Conservation (phyloP, 2,329 filamentous ascomycete genomes). For the Amylocarpus encephaloides region DNA sequence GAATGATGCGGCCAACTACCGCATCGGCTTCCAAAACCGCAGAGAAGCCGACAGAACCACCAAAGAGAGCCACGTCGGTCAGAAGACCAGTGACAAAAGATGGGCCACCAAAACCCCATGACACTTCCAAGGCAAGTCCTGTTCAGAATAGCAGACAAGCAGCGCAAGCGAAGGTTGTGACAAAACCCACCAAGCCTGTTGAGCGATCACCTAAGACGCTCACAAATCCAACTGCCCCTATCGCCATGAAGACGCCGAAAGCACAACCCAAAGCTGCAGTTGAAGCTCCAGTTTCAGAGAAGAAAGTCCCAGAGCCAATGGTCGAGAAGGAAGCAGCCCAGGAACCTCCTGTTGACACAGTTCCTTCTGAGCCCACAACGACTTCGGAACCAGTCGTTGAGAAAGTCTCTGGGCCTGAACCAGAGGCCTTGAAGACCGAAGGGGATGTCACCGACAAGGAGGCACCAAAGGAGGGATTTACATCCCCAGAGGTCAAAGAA, state of each 20-base stretch:
- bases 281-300: slow-evolving; percentile 2
- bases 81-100: slow-evolving; percentile 25
- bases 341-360: neutral
- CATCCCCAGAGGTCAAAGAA: slow-evolving; percentile 20
- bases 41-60: slow-evolving; percentile 52
- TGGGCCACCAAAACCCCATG: slow-evolving; percentile 17
- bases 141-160: slow-evolving; percentile 12
- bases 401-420: slow-evolving; percentile 11
- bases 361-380: slow-evolving; percentile 4
- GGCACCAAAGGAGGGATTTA: slow-evolving; percentile 7
- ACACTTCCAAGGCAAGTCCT: slow-evolving; percentile 13
- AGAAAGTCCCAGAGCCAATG: slow-evolving; percentile 5
- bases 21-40: slow-evolving; percentile 60
- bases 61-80: slow-evolving; percentile 24
- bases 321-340: slow-evolving; percentile 13
- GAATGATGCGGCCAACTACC: slow-evolving; percentile 74
- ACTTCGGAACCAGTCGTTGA: neutral
- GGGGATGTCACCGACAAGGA: slow-evolving; percentile 11
- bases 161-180: slow-evolving; percentile 8
- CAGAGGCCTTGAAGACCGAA: slow-evolving; percentile 5
- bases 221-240: neutral
- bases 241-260: neutral
- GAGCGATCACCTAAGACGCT: slow-evolving; percentile 8
- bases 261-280: slow-evolving; percentile 1
- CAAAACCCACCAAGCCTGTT: slow-evolving; percentile 14